phyloP scores from a whole-genome alignment of 2,329 filamentous ascomycete genomes.

The Cytospora schulzeri region DNA sequence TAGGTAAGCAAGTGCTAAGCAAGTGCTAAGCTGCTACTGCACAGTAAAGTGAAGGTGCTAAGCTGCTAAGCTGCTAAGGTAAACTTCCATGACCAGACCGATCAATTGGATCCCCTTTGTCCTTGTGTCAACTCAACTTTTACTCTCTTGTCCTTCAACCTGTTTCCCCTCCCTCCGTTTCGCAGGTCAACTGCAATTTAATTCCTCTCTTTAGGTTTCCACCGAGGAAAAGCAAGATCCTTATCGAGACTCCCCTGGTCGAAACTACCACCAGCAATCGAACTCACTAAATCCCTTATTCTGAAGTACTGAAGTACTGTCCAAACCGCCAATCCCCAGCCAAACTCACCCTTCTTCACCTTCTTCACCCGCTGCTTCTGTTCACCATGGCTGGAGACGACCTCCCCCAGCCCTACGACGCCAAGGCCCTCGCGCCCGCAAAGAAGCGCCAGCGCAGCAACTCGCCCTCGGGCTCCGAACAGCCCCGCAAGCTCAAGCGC shows the following conservation, averaged over 20 bases:
- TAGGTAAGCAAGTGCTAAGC: no score
- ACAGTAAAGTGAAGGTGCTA: no score
- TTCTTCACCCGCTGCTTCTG: no score
- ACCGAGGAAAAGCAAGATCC: not conserved
- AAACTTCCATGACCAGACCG: not conserved
- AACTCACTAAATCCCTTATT: no score
- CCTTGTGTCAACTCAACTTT: constrained; percentile 7
- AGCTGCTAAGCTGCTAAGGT: not conserved
- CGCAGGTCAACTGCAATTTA: not conserved
- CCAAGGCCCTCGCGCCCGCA: constrained; percentile 58
- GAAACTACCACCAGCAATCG: not conserved
- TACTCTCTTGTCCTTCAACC: not conserved
- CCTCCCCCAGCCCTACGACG: constrained; percentile 64
- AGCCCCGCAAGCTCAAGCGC: constrained; percentile 68
- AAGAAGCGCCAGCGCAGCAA: constrained; percentile 60
- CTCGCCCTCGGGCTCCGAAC: constrained; percentile 46
- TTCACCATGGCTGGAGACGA: constrained; percentile 44
- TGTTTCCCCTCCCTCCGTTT: not conserved
- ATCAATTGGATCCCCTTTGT: constrained; percentile 9
- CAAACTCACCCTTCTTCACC: not conserved
- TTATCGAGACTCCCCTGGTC: not conserved
- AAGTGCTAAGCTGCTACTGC: not conserved
- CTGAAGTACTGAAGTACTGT: not conserved
- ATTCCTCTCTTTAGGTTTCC: not conserved
- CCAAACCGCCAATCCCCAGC: not conserved